Percentiles rank a stretch among this genome's conserved stretches.
phyloP scores from a whole-genome alignment of 2,329 filamentous ascomycete genomes.

The Phyllosticta paracitricarpa region DNA sequence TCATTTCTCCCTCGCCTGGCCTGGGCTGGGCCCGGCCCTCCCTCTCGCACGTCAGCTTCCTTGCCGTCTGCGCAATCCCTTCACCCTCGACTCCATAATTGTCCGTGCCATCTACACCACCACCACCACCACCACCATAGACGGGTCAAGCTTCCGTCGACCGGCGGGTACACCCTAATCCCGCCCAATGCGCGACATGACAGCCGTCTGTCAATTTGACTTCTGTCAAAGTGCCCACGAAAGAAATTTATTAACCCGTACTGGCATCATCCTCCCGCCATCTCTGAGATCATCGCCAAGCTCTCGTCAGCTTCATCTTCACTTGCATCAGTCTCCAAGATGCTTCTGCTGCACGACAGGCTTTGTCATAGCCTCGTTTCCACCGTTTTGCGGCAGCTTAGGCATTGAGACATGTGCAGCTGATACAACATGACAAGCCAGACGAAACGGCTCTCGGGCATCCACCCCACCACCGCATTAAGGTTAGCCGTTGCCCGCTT shows the following conservation, averaged over 20 bases:
- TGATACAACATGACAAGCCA: neutral
- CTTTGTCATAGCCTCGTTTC: neutral
- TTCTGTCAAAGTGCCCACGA: neutral
- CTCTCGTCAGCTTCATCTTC: neutral
- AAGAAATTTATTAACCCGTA: neutral
- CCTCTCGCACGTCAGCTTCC: neutral
- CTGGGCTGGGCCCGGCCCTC: neutral
- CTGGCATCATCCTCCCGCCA: neutral
- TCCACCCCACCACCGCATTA: neutral
- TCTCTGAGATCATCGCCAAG: neutral
- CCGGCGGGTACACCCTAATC: neutral
- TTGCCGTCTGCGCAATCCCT: neutral
- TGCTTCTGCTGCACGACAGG: neutral
- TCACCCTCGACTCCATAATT: neutral
- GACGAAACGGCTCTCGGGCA: neutral
- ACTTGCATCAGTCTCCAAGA: neutral
- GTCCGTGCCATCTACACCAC: too few relatives aligned
- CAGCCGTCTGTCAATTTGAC: neutral
- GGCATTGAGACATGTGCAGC: neutral
- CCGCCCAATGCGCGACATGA: neutral
- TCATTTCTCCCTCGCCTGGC: neutral
- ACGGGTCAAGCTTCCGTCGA: neutral
- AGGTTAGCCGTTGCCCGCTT: neutral
- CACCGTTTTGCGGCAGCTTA: neutral
- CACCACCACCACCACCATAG: too few relatives aligned